Conservation (phyloP, 352 stramenopile species). For the Pythium dissimile region DNA sequence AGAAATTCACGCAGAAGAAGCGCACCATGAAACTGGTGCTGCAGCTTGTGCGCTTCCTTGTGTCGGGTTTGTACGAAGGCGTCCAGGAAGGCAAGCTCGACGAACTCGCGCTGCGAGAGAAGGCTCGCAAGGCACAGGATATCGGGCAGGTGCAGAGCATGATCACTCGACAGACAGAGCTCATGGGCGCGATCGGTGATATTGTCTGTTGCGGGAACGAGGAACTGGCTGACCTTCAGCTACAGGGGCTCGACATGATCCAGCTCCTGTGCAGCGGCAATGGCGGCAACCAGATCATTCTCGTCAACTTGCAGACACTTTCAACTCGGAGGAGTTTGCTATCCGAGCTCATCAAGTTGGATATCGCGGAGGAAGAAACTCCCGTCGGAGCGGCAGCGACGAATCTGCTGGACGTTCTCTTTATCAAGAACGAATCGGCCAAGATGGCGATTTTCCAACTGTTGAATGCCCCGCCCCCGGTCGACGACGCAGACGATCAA, state of each 20-base stretch:
- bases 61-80: constrained; percentile 56
- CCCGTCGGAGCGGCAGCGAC: constrained; percentile 54
- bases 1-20: constrained; percentile 41
- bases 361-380: constrained; percentile 58
- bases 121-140: constrained; percentile 39
- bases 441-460: constrained; percentile 75
- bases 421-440: constrained; percentile 56
- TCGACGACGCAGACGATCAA: constrained; percentile 21
- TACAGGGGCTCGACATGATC: constrained; percentile 65
- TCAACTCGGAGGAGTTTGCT: constrained; percentile 47
- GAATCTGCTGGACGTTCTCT: constrained; percentile 54
- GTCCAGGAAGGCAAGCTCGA: constrained; percentile 38
- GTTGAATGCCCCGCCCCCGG: constrained; percentile 42
- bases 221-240: constrained; percentile 44
- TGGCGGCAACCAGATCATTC: constrained; percentile 66
- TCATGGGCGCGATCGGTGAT: constrained; percentile 67
- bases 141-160: constrained; percentile 54
- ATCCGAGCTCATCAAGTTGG: constrained; percentile 51
- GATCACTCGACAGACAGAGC: constrained; percentile 45
- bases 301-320: constrained; percentile 51
- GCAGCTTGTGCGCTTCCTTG: constrained; percentile 65
- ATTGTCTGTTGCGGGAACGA: constrained; percentile 52
- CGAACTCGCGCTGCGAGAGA: constrained; percentile 52
- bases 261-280: constrained; percentile 50
- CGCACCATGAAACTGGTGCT: constrained; percentile 55